Evolutionary conservation across 768 basidiomycete genomes (phyloP).

Genomic region (Serendipita vermifera): DNA sequence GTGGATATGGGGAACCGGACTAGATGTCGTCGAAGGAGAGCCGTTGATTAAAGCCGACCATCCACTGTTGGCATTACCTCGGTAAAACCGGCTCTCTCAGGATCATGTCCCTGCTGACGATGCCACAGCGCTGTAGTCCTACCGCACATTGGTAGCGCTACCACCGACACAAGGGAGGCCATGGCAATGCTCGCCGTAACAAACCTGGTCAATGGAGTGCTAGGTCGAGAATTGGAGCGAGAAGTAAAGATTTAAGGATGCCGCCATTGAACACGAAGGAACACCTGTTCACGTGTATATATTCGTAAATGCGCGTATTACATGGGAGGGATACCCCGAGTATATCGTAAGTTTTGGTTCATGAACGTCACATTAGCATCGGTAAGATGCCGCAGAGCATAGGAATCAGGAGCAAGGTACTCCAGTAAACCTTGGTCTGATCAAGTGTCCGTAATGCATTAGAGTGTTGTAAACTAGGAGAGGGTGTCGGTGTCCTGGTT

Average conservation of each 20-base stretch:
- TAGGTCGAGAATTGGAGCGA: constrained; percentile 36
- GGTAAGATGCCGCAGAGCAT: too few species aligned
- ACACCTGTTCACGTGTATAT: background rate
- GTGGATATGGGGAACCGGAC: constrained; percentile 82
- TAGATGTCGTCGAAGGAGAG: constrained; percentile 93
- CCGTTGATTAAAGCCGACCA: constrained; percentile 63
- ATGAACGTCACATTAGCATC: too few species aligned
- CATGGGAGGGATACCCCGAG: too few species aligned
- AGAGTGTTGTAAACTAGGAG: too few species aligned
- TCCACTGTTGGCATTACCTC: constrained; percentile 63
- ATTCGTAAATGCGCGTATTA: too few species aligned
- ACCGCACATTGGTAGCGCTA: constrained; percentile 88
- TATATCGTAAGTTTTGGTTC: too few species aligned
- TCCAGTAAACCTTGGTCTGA: too few species aligned
- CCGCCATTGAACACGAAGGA: background rate
- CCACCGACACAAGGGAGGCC: constrained; percentile 63
- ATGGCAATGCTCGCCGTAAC: constrained; percentile 70
- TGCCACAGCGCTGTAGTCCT: constrained; percentile 55
- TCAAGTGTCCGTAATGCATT: too few species aligned
- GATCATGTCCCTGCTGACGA: background rate
- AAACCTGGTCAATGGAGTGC: constrained; percentile 50
- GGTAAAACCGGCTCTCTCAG: constrained; percentile 29
- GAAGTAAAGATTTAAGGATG: too few species aligned
- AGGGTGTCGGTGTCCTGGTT: too few species aligned
- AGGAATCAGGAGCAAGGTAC: too few species aligned